Percentiles rank a stretch among this genome's conserved stretches.
Evolutionary conservation across 495 filamentous ascomycete genomes (phyloP).

Genomic region (Talaromyces proteolyticus): DNA sequence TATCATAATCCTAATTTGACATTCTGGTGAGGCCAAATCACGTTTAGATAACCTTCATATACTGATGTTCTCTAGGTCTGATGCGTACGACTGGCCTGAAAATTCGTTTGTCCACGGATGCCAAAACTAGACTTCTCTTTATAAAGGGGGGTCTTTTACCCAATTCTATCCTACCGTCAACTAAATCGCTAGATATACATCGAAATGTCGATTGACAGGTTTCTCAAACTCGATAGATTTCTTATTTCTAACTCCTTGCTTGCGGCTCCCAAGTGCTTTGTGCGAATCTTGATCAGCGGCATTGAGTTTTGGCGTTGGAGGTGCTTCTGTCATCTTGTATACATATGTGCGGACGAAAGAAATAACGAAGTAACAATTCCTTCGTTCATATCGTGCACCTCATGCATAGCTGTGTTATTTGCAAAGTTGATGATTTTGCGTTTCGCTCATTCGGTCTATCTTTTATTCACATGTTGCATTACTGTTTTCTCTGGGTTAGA

Average conservation of each 20-base stretch:
- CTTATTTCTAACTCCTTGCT: background rate
- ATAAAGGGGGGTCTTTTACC: no score
- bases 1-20: constrained; percentile 66
- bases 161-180: no score
- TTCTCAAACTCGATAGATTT: constrained; percentile 1
- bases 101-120: constrained; percentile 44
- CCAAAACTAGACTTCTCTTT: no score
- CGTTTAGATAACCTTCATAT: constrained; percentile 7
- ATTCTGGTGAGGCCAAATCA: constrained; percentile 23
- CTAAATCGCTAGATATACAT: no score
- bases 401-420: no score
- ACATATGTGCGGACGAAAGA: background rate
- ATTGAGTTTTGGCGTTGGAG: background rate
- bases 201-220: no score
- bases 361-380: background rate
- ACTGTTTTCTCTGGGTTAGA: no score
- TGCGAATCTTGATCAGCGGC: background rate
- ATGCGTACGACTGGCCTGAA: constrained; percentile 41
- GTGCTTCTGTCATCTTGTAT: background rate
- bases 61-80: constrained; percentile 19
- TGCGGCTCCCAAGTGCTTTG: background rate
- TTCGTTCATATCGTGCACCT: no score
- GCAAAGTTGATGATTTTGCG: no score
- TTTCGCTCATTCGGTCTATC: no score
- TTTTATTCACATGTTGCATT: no score